A percentile compares a stretch with the other conserved stretches of the same genome.
Evolutionary conservation across 768 basidiomycete species (phyloP).

Genomic region (Filobasidium wieringae): DNA sequence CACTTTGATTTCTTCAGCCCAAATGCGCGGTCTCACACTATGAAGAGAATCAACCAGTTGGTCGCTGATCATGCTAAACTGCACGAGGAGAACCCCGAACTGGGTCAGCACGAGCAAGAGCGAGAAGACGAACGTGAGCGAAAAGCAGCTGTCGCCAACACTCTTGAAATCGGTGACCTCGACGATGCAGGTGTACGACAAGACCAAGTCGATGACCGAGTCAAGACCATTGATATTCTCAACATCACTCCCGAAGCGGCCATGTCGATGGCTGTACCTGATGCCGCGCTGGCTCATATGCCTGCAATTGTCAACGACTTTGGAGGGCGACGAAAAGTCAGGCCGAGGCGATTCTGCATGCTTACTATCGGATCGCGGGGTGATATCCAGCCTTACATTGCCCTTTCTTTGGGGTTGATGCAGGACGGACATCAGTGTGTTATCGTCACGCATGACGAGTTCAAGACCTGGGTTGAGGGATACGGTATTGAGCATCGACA

Average conservation of each 20-base stretch:
- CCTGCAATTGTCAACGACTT: slow-evolving; percentile 31
- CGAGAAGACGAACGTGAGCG: slow-evolving; percentile 3
- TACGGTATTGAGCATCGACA: slow-evolving; percentile 52
- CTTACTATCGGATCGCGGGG: slow-evolving; percentile 56
- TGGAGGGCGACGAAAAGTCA: slow-evolving; percentile 15
- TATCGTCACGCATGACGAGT: slow-evolving; percentile 46
- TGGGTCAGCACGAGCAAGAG: neutral
- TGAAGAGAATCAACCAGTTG: slow-evolving; percentile 43
- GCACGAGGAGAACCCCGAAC: slow-evolving; percentile 4
- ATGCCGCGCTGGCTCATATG: slow-evolving; percentile 26
- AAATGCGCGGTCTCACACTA: slow-evolving; percentile 7
- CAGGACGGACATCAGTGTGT: slow-evolving; percentile 44
- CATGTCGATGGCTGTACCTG: slow-evolving; percentile 20
- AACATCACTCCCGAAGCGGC: neutral
- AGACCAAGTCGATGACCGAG: neutral
- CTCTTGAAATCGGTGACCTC: neutral
- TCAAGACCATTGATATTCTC: slow-evolving; percentile 1
- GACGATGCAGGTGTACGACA: neutral
- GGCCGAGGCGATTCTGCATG: slow-evolving; percentile 50
- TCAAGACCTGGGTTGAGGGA: slow-evolving; percentile 50
- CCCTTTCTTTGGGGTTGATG: slow-evolving; percentile 41
- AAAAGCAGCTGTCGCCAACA: slow-evolving; percentile 1
- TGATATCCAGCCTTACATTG: slow-evolving; percentile 48
- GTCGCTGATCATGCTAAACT: slow-evolving; percentile 34
- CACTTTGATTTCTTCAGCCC: slow-evolving; percentile 46